These are phyloP conservation scores for Nowakowskiella sp. DNA, from an alignment of 192 early-diverging fungal species.

Conservation along the genomic window DNA sequence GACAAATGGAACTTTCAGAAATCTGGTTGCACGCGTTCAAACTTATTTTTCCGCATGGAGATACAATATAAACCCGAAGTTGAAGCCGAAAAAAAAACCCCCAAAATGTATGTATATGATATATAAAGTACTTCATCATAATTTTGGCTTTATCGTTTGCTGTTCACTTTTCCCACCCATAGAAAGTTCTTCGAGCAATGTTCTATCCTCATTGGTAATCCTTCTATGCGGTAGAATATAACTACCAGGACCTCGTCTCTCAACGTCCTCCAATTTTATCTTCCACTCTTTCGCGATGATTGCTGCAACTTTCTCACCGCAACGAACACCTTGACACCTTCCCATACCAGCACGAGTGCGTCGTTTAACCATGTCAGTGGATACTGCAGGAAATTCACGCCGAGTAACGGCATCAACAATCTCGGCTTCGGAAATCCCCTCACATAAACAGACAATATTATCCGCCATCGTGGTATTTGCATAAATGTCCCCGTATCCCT, in stretches of 20 bases:
- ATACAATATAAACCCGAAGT: too few relatives aligned
- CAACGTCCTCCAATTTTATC: conserved; percentile 23
- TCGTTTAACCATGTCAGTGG: conserved; percentile 36
- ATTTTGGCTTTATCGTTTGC: conserved; percentile 1
- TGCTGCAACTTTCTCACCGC: conserved; percentile 30
- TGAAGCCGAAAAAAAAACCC: too few relatives aligned
- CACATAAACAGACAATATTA: conserved; percentile 46
- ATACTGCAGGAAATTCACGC: conserved; percentile 16
- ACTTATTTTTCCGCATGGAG: too few relatives aligned
- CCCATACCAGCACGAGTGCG: conserved; percentile 43
- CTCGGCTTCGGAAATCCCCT: conserved; percentile 35
- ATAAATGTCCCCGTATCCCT: conserved; percentile 23
- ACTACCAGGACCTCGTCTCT: conserved; percentile 21
- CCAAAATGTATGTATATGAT: too few relatives aligned
- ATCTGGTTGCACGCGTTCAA: too few relatives aligned
- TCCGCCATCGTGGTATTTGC: conserved; percentile 19
- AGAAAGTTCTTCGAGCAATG: conserved; percentile 15
- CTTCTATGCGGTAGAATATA: conserved; percentile 35
- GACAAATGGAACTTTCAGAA: too few relatives aligned
- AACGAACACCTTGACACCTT: conserved; percentile 38
- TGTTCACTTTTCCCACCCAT: conserved; percentile 2
- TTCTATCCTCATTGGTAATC: conserved; percentile 29
- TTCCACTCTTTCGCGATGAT: conserved; percentile 30
- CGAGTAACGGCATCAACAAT: conserved; percentile 38
- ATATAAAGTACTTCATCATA: neutral